Evolutionary conservation across 2,329 filamentous ascomycete genomes (phyloP).

Genomic region (Paraphaeosphaeria minitans): DNA sequence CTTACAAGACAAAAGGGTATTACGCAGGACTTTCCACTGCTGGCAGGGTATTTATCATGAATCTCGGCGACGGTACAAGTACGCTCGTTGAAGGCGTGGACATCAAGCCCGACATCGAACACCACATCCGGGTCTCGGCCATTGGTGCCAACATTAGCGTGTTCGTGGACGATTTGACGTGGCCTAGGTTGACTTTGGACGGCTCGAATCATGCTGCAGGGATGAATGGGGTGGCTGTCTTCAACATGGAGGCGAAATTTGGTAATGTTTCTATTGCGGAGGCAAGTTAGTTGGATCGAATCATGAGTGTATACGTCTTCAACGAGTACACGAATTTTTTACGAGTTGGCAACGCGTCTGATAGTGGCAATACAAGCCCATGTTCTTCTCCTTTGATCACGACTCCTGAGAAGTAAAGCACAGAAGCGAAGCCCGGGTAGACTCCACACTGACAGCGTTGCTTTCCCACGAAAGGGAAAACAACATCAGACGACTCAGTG

Average conservation of each 20-base stretch:
- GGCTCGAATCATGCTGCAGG: constrained; percentile 1
- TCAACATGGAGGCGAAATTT: constrained; percentile 5
- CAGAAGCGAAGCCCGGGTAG: no score
- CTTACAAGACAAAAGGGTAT: constrained; percentile 4
- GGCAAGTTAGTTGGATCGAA: not conserved
- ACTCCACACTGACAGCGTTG: no score
- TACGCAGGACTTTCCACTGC: constrained; percentile 8
- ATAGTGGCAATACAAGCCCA: not conserved
- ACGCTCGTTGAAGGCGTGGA: not conserved
- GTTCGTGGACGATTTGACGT: constrained; percentile 7
- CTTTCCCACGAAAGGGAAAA: no score
- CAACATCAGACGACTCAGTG: no score
- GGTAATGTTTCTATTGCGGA: constrained; percentile 10
- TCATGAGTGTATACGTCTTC: not conserved
- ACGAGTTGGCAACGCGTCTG: not conserved
- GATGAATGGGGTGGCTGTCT: constrained; percentile 4
- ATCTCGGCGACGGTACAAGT: not conserved
- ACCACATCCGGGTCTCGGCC: constrained; percentile 4
- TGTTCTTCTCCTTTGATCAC: no score
- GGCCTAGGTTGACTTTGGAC: not conserved
- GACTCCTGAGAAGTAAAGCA: no score
- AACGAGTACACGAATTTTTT: not conserved
- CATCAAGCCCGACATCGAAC: not conserved
- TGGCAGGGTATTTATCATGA: constrained; percentile 1
- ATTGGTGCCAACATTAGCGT: constrained; percentile 2